A percentile compares a stretch with the other conserved stretches of the same genome.
phyloP scores from a whole-genome alignment of 495 filamentous ascomycete genomes.

The Penicillium simplicissimum region DNA sequence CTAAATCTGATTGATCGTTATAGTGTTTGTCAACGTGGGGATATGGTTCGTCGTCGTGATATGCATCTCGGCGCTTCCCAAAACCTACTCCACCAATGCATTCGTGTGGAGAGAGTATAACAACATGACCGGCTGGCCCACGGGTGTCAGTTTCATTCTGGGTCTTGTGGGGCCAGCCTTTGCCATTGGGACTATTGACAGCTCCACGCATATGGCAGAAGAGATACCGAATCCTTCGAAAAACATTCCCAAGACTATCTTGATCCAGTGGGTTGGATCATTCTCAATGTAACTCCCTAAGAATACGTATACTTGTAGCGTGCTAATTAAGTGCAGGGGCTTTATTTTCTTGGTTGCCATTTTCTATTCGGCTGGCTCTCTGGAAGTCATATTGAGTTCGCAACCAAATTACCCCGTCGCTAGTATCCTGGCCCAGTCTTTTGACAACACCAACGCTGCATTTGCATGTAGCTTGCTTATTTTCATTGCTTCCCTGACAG shows the following conservation, averaged over 20 bases:
- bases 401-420: conserved; percentile 10
- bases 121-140: conserved; percentile 60
- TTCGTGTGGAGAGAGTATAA: conserved; percentile 13
- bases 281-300: too few species aligned
- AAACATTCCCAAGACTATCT: conserved; percentile 61
- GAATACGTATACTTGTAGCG: too few species aligned
- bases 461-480: conserved; percentile 20
- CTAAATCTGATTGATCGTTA: not conserved
- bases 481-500: conserved; percentile 39
- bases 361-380: conserved; percentile 11
- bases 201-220: conserved; percentile 59
- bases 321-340: conserved; percentile 21
- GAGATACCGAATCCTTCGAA: conserved; percentile 60
- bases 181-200: conserved; percentile 58
- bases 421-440: conserved; percentile 9
- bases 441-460: conserved; percentile 4
- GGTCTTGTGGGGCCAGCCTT: conserved; percentile 63
- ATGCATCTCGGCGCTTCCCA: conserved; percentile 7
- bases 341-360: conserved; percentile 46
- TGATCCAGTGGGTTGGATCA: conserved; percentile 31
- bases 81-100: conserved; percentile 10
- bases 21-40: conserved; percentile 13
- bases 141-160: conserved; percentile 61
- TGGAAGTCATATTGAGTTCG: conserved; percentile 10
- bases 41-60: conserved; percentile 14